Evolutionary conservation across 352 stramenopile species (phyloP).

Genomic region (Albugo candida): DNA sequence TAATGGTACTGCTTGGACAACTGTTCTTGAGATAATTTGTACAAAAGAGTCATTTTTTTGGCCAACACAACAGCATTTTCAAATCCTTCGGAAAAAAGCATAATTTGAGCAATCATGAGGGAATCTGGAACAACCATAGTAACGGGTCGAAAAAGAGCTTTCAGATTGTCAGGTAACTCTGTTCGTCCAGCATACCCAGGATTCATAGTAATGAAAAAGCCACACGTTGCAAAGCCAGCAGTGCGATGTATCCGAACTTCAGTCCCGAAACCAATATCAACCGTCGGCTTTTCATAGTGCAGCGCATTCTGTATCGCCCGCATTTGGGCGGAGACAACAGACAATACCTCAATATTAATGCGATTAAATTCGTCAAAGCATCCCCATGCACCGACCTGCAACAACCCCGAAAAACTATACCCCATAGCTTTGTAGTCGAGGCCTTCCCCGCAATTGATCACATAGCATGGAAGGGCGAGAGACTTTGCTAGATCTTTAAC

Average conservation of each 20-base stretch:
- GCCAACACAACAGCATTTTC: constrained; percentile 75
- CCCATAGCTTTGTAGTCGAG: constrained; percentile 88
- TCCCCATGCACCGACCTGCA: constrained; percentile 75
- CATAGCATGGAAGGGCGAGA: constrained; percentile 81
- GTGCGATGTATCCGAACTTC: constrained; percentile 85
- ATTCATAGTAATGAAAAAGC: constrained; percentile 93
- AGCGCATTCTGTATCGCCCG: constrained; percentile 86
- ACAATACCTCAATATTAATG: constrained; percentile 77
- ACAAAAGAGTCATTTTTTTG: constrained; percentile 91
- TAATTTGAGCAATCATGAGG: constrained; percentile 86
- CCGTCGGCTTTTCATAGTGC: constrained; percentile 80
- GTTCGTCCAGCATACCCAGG: constrained; percentile 82
- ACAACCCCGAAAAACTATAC: constrained; percentile 74
- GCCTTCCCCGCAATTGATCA: constrained; percentile 82
- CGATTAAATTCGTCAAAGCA: constrained; percentile 81
- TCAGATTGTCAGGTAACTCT: constrained; percentile 84
- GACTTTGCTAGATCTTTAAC: constrained; percentile 87
- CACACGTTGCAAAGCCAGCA: constrained; percentile 82
- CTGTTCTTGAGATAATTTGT: constrained; percentile 89
- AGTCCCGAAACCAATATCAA: constrained; percentile 82
- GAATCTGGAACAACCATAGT: constrained; percentile 89
- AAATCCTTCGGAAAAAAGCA: constrained; percentile 88
- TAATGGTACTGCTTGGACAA: constrained; percentile 92
- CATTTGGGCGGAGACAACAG: constrained; percentile 73
- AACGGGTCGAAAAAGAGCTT: constrained; percentile 83